These are phyloP conservation scores for Alternaria gansuensis DNA, from an alignment of 2,329 filamentous ascomycete genomes.

Conservation along the genomic window DNA sequence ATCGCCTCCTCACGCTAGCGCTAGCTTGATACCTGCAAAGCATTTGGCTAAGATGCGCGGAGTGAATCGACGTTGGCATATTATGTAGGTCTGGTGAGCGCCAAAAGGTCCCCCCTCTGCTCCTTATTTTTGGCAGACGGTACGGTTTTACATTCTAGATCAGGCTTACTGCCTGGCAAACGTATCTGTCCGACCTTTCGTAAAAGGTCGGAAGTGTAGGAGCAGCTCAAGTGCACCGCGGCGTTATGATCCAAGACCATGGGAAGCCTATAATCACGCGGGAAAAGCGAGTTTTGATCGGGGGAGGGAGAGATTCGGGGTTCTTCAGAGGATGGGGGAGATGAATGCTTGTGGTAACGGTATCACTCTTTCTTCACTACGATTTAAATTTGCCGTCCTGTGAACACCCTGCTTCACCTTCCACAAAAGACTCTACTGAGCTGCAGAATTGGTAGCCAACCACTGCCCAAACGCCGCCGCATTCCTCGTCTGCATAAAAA, in stretches of 20 bases:
- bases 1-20: too few species aligned
- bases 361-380: neutral
- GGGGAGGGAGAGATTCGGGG: conserved; percentile 67
- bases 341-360: neutral
- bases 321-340: conserved; percentile 60
- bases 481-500: conserved; percentile 94
- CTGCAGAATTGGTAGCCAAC: conserved; percentile 48
- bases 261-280: conserved; percentile 69
- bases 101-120: too few species aligned
- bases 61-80: too few species aligned
- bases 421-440: neutral
- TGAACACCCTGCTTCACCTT: neutral
- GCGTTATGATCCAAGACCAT: conserved; percentile 50
- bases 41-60: too few species aligned
- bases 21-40: too few species aligned
- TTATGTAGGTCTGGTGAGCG: too few species aligned
- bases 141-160: too few species aligned
- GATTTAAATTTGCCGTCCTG: neutral
- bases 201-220: too few species aligned
- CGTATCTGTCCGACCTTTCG: too few species aligned
- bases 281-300: conserved; percentile 64
- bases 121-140: too few species aligned
- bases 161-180: too few species aligned
- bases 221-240: too few species aligned
- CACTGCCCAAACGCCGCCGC: conserved; percentile 69